These are phyloP conservation scores for Dactylonectria estremocensis DNA, from an alignment of 2,329 filamentous ascomycete genomes.

Conservation along the genomic window DNA sequence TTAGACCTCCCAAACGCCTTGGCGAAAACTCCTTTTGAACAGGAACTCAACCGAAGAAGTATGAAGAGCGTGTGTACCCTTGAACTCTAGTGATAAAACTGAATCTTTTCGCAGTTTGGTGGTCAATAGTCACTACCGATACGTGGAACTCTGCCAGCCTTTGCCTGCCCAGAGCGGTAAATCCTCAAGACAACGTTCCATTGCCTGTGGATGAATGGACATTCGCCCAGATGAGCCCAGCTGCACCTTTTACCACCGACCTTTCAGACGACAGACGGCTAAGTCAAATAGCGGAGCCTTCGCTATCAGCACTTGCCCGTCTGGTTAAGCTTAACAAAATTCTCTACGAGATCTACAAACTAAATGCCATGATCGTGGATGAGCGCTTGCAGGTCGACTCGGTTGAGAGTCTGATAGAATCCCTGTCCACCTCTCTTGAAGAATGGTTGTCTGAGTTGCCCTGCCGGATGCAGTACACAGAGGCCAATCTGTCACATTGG, in stretches of 20 bases:
- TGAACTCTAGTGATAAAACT: background rate
- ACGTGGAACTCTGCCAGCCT: slow-evolving; percentile 42
- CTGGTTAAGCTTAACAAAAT: background rate
- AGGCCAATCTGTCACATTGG: slow-evolving; percentile 56
- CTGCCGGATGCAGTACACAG: slow-evolving; percentile 53
- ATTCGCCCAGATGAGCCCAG: background rate
- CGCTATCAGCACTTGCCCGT: background rate
- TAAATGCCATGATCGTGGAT: background rate
- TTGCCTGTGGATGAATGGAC: slow-evolving; percentile 55
- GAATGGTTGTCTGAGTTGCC: background rate
- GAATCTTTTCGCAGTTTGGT: slow-evolving; percentile 35
- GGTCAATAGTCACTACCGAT: slow-evolving; percentile 41
- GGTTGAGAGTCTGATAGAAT: background rate
- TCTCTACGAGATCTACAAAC: background rate
- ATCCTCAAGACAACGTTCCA: slow-evolving; percentile 43
- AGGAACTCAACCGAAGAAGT: slow-evolving; percentile 55
- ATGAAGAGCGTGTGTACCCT: slow-evolving; percentile 38
- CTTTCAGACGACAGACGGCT: slow-evolving; percentile 51
- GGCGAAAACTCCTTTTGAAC: slow-evolving; percentile 46
- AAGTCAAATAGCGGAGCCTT: background rate
- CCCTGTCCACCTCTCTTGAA: background rate
- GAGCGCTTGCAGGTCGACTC: background rate
- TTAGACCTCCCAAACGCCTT: slow-evolving; percentile 54
- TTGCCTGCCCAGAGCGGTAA: slow-evolving; percentile 34
- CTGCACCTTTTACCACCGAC: background rate